These are phyloP conservation scores for Aeminium ludgeri DNA, from an alignment of 495 filamentous ascomycete genomes.

Conservation along the genomic window DNA sequence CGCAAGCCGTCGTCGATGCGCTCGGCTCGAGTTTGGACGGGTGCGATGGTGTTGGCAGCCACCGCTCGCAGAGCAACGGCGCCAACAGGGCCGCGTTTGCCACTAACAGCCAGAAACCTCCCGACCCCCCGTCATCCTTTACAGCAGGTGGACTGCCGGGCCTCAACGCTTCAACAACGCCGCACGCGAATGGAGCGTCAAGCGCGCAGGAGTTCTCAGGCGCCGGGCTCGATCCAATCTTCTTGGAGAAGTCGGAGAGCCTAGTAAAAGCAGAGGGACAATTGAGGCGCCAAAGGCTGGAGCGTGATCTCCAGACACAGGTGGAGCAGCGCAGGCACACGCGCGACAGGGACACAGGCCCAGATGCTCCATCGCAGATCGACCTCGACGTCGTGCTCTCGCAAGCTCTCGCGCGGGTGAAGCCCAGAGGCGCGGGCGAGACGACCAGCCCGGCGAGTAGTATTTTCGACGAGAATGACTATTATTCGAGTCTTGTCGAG, in stretches of 20 bases:
- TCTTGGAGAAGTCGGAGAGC: slow-evolving; percentile 71
- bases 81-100: slow-evolving; percentile 4
- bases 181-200: not conserved
- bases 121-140: not conserved
- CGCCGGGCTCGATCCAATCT: slow-evolving; percentile 53
- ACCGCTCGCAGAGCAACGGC: not conserved
- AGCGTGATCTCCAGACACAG: slow-evolving; percentile 59
- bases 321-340: slow-evolving; percentile 45
- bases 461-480: slow-evolving; percentile 83
- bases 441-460: slow-evolving; percentile 44
- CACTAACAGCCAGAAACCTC: slow-evolving; percentile 2
- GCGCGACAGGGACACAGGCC: slow-evolving; percentile 35
- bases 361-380: slow-evolving; percentile 50
- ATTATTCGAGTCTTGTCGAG: slow-evolving; percentile 64
- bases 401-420: slow-evolving; percentile 55
- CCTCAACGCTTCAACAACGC: not conserved
- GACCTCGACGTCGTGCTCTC: slow-evolving; percentile 58
- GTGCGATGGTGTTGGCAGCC: not conserved
- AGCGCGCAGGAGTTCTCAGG: slow-evolving; percentile 12
- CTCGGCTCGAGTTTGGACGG: slow-evolving; percentile 3
- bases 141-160: slow-evolving; percentile 1
- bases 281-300: slow-evolving; percentile 62
- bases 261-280: slow-evolving; percentile 68
- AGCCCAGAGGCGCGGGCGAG: slow-evolving; percentile 34
- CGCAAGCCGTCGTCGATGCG: slow-evolving; percentile 41